Evolutionary conservation across 176 grass and related monocot species (phyloP), one percentile per base, ranked within the genome.

Genomic region (Carex littledalei): DNA sequence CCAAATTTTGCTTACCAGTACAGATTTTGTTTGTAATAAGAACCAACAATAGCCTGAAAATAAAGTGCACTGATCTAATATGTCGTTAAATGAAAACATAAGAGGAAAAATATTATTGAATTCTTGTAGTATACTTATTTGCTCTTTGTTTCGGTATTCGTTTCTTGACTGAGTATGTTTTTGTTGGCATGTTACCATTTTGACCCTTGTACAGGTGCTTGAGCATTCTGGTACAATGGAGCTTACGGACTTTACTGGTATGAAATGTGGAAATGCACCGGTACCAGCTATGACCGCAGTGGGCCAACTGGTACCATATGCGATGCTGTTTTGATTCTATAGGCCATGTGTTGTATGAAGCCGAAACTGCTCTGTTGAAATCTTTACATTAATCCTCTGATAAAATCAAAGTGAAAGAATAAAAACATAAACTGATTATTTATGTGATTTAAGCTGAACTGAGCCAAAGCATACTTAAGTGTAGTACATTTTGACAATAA

Each of bases 151-250:
- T 62, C 2, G 1, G 59, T 22, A 22, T 21, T 62, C 59, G 3
- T 62, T 6, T 62, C 59, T 22, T 8, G 59, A 62, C 59, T 8
- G 5, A 8, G 59, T 62, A 62, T 62, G n/a, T 62, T 62, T 62
- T 7, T 2, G 4, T 62, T 62, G 59, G 4, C 3, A 22, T 66
- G 8, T 67, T 49, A 41, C 64, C 22, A 45, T 75, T 39, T 90
- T 80, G 55, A 58, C 64, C 71, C 18, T 58, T 67, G 67, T 56
- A 21, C 67, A 98, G 95, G 89, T 95, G 63, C 15, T 93, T 15
- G 95, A 93, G 83, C 91, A 95, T 81, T 92, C 89, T 87, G 89
- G 89, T 5, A 88, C 89, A 37, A 73, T 90, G 1, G 92, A 95
- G 57, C 71, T 93, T 50, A 1, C 86, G 1, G 92, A 95, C 52